These are phyloP conservation scores for Fusarium brachygibbosum DNA, from an alignment of 2,329 filamentous ascomycete genomes.

Conservation along the genomic window DNA sequence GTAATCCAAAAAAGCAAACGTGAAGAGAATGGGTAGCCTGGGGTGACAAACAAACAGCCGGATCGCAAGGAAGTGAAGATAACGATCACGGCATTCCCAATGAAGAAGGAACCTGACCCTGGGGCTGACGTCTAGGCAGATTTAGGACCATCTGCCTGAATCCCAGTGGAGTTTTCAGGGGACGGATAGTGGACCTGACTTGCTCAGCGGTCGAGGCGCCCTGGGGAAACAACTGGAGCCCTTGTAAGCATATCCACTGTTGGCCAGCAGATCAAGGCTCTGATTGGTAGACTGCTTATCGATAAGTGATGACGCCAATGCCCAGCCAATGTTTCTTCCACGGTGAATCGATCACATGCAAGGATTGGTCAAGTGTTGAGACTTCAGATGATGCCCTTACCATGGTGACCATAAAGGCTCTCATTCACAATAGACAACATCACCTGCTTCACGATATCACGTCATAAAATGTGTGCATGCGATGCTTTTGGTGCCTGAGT, in stretches of 20 bases:
- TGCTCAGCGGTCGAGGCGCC: constrained; percentile 28
- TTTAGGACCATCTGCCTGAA: constrained; percentile 36
- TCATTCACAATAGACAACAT: constrained; percentile 14
- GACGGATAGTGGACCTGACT: constrained; percentile 18
- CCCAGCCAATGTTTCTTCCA: constrained; percentile 28
- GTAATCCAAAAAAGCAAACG: neutral
- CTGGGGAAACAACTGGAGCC: constrained; percentile 30
- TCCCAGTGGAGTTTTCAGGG: constrained; percentile 34
- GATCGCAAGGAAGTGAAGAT: constrained; percentile 39
- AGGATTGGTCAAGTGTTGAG: constrained; percentile 41
- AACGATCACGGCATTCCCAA: constrained; percentile 41
- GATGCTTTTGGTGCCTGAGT: constrained; percentile 13
- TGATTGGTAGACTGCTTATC: constrained; percentile 39
- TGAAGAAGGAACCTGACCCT: constrained; percentile 41
- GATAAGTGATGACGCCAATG: constrained; percentile 49
- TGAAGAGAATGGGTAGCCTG: constrained; percentile 15
- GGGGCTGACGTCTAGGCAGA: constrained; percentile 40
- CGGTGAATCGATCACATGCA: constrained; percentile 47
- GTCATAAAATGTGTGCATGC: constrained; percentile 25
- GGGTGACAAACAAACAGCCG: constrained; percentile 28
- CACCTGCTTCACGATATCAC: constrained; percentile 22
- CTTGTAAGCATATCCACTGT: constrained; percentile 11
- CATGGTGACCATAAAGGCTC: constrained; percentile 33
- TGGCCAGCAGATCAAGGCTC: neutral
- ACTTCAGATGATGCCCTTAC: constrained; percentile 33